Base-by-base conservation (phyloP, 164 flowering plant species). In the Kingdonia uniflora region DNA sequence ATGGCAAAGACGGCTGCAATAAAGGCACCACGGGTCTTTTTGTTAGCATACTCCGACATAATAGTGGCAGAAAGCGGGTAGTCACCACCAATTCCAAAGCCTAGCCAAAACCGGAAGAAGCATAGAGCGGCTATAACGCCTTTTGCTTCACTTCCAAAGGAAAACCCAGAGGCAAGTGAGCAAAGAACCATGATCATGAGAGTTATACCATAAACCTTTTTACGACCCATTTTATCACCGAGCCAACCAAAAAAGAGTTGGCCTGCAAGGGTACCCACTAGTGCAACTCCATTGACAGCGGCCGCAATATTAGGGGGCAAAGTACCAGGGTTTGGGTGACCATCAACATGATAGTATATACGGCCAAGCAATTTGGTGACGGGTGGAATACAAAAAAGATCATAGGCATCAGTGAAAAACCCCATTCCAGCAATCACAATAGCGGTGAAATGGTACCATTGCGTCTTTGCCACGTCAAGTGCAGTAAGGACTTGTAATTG, bases 331-430 rank as follows among this genome's bases (percentile, higher is more conserved):
- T 57, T 57, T 5, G n/a, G 16, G 0, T 19, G 0, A 25, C 60
- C 60, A 3, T 47, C 60, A 22, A 19, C 44, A 14, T 55, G 54
- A 54, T 68, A 62, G 63, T 67, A 67, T 19, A 67, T 41, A 14
- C 71, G 66, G 26, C 71, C 66, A n/a, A 67, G 66, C 54, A 67
- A 52, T 42, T 67, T 67, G 1, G 70, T 61, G 21, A 65, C 64
- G 7, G 55, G 40, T 25, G 69, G 59, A 47, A 65, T 51, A 57
- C 69, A 65, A 53, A 65, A 65, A 21, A 65, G 64, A 55, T 65
- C 69, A 17, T 51, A 51, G 4, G 54, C 54, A 33, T 51, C 54
- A 0, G 54, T 51, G 21, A 51, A 51, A 19, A 51, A 51, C 12
- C 54, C 54, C 54, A 51, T 51, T 5, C 54, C 54, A 33, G 54